Base-by-base conservation (phyloP, 306 rosid species). In the Cucumis melo region DNA sequence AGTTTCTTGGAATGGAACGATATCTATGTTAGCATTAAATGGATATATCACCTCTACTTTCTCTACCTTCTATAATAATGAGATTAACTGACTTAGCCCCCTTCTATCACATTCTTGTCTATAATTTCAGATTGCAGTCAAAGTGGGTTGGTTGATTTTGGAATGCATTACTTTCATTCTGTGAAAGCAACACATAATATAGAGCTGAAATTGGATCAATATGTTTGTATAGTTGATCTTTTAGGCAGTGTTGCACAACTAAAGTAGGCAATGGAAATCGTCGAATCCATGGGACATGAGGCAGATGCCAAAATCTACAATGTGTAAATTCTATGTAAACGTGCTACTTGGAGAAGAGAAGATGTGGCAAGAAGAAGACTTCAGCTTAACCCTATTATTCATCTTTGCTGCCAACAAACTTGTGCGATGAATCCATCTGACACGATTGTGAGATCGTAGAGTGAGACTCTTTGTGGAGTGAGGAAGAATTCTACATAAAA, bases 61-160 rank as follows among this genome's bases (percentile, higher is more conserved):
- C 42, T 82, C 93, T 34, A 67, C 91, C 81, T 91, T 89, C 23
- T 91, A 91, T 20, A 88, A 87, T 57, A 89, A 89, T 89, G 93
- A 89, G 87, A 82, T 75, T 91, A 82, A 82, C 82, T 3, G 89
- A 88, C 79, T 77, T 83, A 50, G 61, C 91, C 93, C 7, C 88
- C 87, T 82, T 82, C 84, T 8, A 46, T 88, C 77, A 87, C 93
- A 29, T 77, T 88, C 83, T 50, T 78, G 8, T 80, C 80, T 1
- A 84, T 91, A 48, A 85, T 88, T 68, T 86, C 76, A 78, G 88
- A 88, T 62, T 91, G 91, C 86, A 88, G 96, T 84, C 91, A 85
- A 63, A 89, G 86, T 50, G 70, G 82, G 78, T 83, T 91, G 44
- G 79, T 88, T 70, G 88, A 84, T 24, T 65, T 72, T 16, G 96